Evolutionary conservation across 2,329 filamentous ascomycete species (phyloP), one percentile per base, ranked within the genome.

Genomic region (Curvularia sp.): DNA sequence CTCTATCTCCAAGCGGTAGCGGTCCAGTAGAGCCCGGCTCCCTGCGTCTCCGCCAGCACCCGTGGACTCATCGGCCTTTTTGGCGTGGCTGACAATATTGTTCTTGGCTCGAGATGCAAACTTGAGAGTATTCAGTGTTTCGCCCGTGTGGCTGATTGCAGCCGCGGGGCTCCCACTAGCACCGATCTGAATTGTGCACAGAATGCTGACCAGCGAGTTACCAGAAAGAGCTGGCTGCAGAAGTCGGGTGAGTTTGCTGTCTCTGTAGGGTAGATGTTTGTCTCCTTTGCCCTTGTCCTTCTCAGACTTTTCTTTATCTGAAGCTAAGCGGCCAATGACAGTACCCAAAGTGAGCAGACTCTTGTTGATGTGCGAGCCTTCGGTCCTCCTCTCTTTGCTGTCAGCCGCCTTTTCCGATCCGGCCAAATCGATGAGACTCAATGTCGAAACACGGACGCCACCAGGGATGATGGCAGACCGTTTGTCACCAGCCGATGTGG

Each of bases 301-400:
- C 12, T 69, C 68, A 19, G 51, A 53, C 76, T 93, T 94, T 41
- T 96, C 91, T 73, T 96, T 96, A 71, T 89, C 87, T 54, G 92
- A 92, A 1, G 94, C 96, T n/a, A 99, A 82, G 63, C 91, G 90
- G 10, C 92, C 91, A 74, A 99, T 97, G 70, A 99, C 95, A 1
- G 92, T 99, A 50, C 95, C 95, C 3, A 99, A 82, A 0, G 95
- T 99, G 57, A 99, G 86, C 72, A 99, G 80, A 76, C 93, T 97
- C 80, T 98, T 98, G 82, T 99, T 99, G 80, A 99, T 99, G 75
- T 99, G 95, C 12, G 94, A 94, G 63, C 95, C 95, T 79, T 99
- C 95, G 15, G 92, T 92, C 45, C 95, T 86, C 52, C 95, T 87
- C 79, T 98, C 95, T 76, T 98, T 99, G 53, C 89, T 91, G 71